Base-by-base conservation (phyloP, 2,329 filamentous ascomycete genomes). In the Colletotrichum siamense region DNA sequence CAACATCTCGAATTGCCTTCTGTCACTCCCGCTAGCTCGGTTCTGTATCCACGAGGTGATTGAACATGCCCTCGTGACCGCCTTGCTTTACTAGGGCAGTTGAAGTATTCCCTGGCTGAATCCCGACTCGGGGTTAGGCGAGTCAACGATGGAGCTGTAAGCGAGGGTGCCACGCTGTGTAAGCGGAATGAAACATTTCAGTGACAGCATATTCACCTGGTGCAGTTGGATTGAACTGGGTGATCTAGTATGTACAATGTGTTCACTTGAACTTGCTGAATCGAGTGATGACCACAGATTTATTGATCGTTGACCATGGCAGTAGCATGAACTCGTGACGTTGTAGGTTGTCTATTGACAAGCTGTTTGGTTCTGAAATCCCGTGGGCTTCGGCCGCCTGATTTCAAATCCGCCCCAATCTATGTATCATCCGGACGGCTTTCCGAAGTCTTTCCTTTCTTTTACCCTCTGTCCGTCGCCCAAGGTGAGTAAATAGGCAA, bases 281-380 rank as follows among this genome's bases (percentile, higher is more conserved):
- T n/a, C 39, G 8, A n/a, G 39, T 44, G 39, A 44, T 44, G 5
- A 44, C 8, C 39, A 44, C 0, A 44, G 18, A 2, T 12, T n/a
- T 3, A 10, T 44, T 44, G 0, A n/a, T 44, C 36, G n/a, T 49
- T 22, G 44, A 49, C 44, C n/a, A 3, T 49, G 5, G n/a, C 0
- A 49, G 0, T n/a, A 10, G 44, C 6, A 12, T 10, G 10, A 12
- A 10, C 6, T 4, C 18, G 0, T 49, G n/a, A 0, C 10, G 1
- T 6, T 22, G 6, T 22, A 13, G n/a, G n/a, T 5, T 22, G 10
- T 49, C 0, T 49, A 22, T 22, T 49, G 44, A 22, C 44, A 22
- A 22, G 10, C 2, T 49, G 1, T n/a, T 13, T 22, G 44, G 10
- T 1, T 49, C 13, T 4, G 18, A 18, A 2, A 5, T 49, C 0